Evolutionary conservation across 1,284 basidiomycete species (phyloP).

Genomic region (Cryptococcus floricola): DNA sequence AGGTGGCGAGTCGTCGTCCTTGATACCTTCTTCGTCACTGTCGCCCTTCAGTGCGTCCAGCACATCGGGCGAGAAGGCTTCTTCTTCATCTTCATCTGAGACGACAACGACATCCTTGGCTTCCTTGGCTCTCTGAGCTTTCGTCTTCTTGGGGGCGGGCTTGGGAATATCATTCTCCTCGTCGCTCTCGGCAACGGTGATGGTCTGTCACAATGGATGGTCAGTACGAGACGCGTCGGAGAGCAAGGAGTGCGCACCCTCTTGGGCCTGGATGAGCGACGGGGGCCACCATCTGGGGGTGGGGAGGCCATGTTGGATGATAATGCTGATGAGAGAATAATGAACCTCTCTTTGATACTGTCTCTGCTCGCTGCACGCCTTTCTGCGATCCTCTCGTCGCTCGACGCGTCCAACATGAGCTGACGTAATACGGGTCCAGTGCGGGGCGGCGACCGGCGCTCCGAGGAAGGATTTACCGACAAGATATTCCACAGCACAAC

Average conservation of each 20-base stretch:
- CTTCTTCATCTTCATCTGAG: background rate
- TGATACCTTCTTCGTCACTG: constrained; percentile 1
- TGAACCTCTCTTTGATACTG: too few relatives aligned
- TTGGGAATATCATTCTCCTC: background rate
- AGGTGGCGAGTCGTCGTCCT: background rate
- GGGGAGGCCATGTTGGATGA: background rate
- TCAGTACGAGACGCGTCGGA: background rate
- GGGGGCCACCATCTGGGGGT: constrained; percentile 6
- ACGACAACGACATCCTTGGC: background rate
- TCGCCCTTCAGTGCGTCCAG: background rate
- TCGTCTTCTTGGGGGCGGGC: constrained; percentile 21
- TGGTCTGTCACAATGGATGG: background rate
- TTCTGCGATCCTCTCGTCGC: too few relatives aligned
- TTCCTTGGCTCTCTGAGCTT: constrained; percentile 1
- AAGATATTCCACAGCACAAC: background rate
- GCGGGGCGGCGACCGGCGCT: background rate
- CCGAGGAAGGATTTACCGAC: constrained; percentile 2
- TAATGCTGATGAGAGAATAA: background rate
- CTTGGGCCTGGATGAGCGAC: constrained; percentile 7
- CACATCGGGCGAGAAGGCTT: background rate
- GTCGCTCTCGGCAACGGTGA: background rate
- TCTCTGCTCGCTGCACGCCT: too few relatives aligned
- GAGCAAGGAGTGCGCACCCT: background rate
- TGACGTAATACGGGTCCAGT: too few relatives aligned
- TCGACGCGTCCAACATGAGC: too few relatives aligned